Evolutionary conservation across 2,329 filamentous ascomycete genomes (phyloP).

Genomic region (Pseudogymnoascus sp.): DNA sequence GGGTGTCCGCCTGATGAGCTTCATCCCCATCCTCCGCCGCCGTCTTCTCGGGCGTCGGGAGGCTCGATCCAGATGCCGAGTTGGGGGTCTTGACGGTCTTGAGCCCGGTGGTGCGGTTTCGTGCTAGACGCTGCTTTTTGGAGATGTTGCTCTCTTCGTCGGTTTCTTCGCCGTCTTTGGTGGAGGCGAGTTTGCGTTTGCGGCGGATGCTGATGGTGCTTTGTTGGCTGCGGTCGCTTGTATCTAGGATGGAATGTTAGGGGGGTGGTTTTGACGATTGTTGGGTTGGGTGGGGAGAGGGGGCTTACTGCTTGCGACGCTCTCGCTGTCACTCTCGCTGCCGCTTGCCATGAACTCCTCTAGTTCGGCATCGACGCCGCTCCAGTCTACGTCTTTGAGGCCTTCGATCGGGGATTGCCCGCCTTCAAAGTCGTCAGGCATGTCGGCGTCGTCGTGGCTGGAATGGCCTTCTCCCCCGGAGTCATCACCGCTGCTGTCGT

Average conservation of each 20-base stretch:
- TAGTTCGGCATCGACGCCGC: constrained; percentile 61
- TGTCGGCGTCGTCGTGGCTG: constrained; percentile 35
- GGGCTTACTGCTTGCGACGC: constrained; percentile 12
- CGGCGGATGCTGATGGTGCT: constrained; percentile 12
- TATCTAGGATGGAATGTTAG: not conserved
- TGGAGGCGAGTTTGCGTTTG: constrained; percentile 23
- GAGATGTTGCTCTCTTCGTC: constrained; percentile 40
- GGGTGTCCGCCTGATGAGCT: constrained; percentile 26
- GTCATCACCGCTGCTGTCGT: constrained; percentile 31
- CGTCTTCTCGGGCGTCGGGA: constrained; percentile 36
- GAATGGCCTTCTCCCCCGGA: not conserved
- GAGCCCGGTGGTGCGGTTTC: constrained; percentile 39
- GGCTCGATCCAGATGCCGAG: constrained; percentile 30
- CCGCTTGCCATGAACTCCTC: constrained; percentile 61
- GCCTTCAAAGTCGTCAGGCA: constrained; percentile 42
- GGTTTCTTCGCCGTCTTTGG: constrained; percentile 40
- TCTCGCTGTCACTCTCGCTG: constrained; percentile 34
- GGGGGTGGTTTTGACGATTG: not conserved
- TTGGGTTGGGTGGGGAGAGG: not conserved
- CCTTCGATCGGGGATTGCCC: constrained; percentile 48
- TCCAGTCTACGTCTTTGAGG: constrained; percentile 53
- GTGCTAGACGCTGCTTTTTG: constrained; percentile 45
- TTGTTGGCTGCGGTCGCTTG: constrained; percentile 14
- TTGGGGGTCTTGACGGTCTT: constrained; percentile 39
- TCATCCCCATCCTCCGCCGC: constrained; percentile 39